Evolutionary conservation across 129 eudicot species (phyloP).

Genomic region (Smallanthus sonchifolius): DNA sequence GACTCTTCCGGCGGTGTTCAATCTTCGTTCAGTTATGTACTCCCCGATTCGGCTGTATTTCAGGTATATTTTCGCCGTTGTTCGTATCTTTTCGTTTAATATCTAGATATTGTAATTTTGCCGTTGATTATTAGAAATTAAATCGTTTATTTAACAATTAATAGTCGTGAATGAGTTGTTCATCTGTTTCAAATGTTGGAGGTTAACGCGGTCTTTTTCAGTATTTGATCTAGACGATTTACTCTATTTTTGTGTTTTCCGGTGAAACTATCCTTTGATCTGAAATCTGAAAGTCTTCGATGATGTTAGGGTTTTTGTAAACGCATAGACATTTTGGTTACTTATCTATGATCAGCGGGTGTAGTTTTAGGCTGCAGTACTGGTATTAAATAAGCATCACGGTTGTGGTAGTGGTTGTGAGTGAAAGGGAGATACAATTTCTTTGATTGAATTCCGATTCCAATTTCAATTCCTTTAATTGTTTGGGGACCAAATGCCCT

Average conservation of each 20-base stretch:
- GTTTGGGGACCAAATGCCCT: too few species aligned
- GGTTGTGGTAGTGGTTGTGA: too few species aligned
- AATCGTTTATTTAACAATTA: neutral
- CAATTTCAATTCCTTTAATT: too few species aligned
- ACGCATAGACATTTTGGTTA: neutral
- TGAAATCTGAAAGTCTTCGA: neutral
- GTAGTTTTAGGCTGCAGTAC: neutral
- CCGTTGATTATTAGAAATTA: neutral
- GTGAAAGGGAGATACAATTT: too few species aligned
- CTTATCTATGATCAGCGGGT: neutral
- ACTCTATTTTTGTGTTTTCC: neutral
- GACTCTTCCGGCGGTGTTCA: conserved; percentile 73
- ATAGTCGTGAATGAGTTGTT: neutral
- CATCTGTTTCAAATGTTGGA: neutral
- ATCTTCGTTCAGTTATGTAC: conserved; percentile 64
- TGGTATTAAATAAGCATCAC: neutral
- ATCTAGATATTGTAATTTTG: neutral
- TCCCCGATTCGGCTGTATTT: conserved; percentile 67
- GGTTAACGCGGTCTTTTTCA: neutral
- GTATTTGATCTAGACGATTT: neutral
- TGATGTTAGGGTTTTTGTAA: neutral
- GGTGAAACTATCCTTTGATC: neutral
- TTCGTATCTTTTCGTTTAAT: neutral
- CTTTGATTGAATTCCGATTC: too few species aligned
- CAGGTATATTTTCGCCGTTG: conserved; percentile 36